These are phyloP conservation scores for Wallemia mellicola DNA, from an alignment of 1,284 basidiomycete genomes.

Conservation along the genomic window DNA sequence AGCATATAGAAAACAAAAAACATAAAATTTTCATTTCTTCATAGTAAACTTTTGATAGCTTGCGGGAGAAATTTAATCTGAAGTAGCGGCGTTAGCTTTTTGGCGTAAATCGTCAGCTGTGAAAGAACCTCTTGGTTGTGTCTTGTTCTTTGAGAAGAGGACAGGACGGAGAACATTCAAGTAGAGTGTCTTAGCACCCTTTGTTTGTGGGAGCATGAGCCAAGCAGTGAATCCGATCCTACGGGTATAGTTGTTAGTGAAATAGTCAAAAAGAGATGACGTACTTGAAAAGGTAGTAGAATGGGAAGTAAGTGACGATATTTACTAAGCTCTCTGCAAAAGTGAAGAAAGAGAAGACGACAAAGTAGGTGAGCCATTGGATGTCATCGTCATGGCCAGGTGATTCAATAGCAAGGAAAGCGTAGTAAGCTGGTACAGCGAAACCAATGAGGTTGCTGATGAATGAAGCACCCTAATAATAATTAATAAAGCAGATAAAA, in stretches of 20 bases:
- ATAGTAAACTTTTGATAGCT: too few relatives aligned
- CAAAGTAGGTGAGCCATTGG: constrained; percentile 13
- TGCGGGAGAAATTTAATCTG: neutral
- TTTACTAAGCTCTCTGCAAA: neutral
- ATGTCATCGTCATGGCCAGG: constrained; percentile 18
- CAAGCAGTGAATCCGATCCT: constrained; percentile 35
- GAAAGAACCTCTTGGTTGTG: neutral
- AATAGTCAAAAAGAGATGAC: constrained; percentile 9
- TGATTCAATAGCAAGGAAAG: constrained; percentile 18
- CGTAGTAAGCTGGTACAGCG: constrained; percentile 18
- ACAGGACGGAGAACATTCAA: constrained; percentile 35
- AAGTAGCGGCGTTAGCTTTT: neutral
- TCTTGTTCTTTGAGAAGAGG: constrained; percentile 11
- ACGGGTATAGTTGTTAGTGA: neutral
- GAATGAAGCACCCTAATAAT: constrained; percentile 5
- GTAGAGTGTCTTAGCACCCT: constrained; percentile 47
- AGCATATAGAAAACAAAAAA: too few relatives aligned
- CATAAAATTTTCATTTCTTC: neutral
- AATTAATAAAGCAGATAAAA: too few relatives aligned
- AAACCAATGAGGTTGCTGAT: constrained; percentile 7
- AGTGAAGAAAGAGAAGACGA: constrained; percentile 1
- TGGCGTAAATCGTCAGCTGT: neutral
- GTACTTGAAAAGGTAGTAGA: constrained; percentile 75
- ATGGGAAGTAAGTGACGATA: constrained; percentile 6
- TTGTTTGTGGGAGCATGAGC: constrained; percentile 18